Conservation (phyloP, 768 basidiomycete species). For the Mycena filopes region DNA sequence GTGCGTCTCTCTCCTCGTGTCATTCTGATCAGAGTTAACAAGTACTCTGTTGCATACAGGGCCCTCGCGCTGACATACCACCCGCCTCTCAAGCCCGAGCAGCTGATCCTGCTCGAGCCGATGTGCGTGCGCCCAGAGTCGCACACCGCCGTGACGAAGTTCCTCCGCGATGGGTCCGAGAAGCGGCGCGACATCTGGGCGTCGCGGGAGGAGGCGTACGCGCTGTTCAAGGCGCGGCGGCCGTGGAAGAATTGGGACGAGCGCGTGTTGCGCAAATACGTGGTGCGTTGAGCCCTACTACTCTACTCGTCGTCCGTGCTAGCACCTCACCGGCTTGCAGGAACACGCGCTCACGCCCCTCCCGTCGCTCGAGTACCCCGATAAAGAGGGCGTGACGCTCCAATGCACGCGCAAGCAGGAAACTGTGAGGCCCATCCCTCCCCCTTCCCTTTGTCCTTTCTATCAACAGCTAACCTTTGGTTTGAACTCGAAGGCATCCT, state of each 20-base stretch:
- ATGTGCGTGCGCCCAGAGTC: slow-evolving; percentile 48
- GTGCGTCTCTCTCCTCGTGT: too few relatives aligned
- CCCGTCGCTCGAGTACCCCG: slow-evolving; percentile 55
- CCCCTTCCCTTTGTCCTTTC: too few relatives aligned
- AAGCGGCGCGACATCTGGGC: slow-evolving; percentile 64
- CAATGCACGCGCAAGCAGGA: slow-evolving; percentile 60
- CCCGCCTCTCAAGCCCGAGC: slow-evolving; percentile 51
- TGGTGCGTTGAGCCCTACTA: slow-evolving; percentile 43
- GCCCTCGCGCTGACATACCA: slow-evolving; percentile 54
- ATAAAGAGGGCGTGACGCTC: slow-evolving; percentile 59
- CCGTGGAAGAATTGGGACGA: slow-evolving; percentile 63
- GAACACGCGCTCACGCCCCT: slow-evolving; percentile 53
- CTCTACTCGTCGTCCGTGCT: too few relatives aligned
- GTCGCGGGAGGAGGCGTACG: slow-evolving; percentile 58
- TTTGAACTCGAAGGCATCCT: too few relatives aligned
- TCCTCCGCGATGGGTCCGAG: slow-evolving; percentile 44
- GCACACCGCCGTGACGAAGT: slow-evolving; percentile 20
- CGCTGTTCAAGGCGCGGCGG: slow-evolving; percentile 47
- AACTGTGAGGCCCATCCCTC: slow-evolving; percentile 52
- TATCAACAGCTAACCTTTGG: too few relatives aligned
- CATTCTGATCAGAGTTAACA: too few relatives aligned
- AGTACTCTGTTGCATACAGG: too few relatives aligned
- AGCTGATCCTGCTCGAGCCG: slow-evolving; percentile 60
- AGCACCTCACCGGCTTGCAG: slow-evolving; percentile 39
- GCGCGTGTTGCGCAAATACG: slow-evolving; percentile 53